Evolutionary conservation across 2,329 filamentous ascomycete genomes (phyloP), one percentile per base, ranked within the genome.

Genomic region (Penicillium griseofulvum): DNA sequence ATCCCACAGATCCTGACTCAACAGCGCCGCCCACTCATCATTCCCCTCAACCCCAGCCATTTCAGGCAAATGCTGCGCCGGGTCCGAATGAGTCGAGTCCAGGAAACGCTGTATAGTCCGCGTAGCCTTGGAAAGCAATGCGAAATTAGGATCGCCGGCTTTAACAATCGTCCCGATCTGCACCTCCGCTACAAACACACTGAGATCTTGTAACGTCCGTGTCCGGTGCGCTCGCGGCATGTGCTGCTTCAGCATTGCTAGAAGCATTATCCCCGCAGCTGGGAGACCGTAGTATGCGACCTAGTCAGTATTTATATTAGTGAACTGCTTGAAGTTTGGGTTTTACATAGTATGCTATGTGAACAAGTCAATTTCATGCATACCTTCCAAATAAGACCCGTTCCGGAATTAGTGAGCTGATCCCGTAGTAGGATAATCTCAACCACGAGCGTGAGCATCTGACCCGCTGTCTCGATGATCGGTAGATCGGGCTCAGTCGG

Each of bases 201-300:
- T 67, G 16, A 69, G 54, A 19, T 68, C 62, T 39, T 65, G 68
- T 1, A 69, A 52, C 1, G 52, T 33, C 19, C 52, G 7, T 59
- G 54, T 46, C 58, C 61, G 11, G 61, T 60, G n/a, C 56, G 57
- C 5, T 29, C 38, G 57, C 33, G 9, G 58, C 46, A 34, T 60
- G 50, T 61, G 57, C 19, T 63, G 65, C 12, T 64, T 62, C 1
- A 71, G 55, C 28, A 71, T 54, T 2, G 68, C 65, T 1, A 70
- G 59, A 10, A 68, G 64, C 19, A 71, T 55, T 0, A 69, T 69
- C 16, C 65, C 68, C 3, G 65, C 67, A 1, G 66, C 67, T 5
- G 68, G 68, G 7, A 69, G 68, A 12, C 66, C 66, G 34, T 69
- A 68, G 31, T 68, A 61, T 12, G 62, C 63, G 6, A 70, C 61